phyloP scores from a whole-genome alignment of 192 early-diverging fungal species.

The Podila clonocystis region DNA sequence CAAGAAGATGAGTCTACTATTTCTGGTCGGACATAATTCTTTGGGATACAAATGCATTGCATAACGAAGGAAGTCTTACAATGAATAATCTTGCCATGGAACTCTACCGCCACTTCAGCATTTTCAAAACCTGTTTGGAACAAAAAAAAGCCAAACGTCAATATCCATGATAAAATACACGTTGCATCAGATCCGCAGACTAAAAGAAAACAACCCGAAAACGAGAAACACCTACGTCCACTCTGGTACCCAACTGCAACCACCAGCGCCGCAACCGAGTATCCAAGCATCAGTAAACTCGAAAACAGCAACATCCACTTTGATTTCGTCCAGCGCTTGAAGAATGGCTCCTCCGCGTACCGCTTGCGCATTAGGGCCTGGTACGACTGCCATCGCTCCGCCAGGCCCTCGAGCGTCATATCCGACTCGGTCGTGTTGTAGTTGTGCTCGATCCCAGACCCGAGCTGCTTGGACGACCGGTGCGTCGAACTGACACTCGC shows the following conservation, averaged over 20 bases:
- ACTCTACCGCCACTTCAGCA: slow-evolving; percentile 20
- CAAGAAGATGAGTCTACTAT: not conserved
- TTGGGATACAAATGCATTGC: too few species aligned
- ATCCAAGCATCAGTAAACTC: not conserved
- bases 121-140: slow-evolving; percentile 18
- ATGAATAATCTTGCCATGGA: slow-evolving; percentile 33
- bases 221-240: slow-evolving; percentile 5
- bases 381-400: slow-evolving; percentile 19
- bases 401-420: slow-evolving; percentile 15
- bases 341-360: slow-evolving; percentile 14
- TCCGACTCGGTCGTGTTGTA: slow-evolving; percentile 21
- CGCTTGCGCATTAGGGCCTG: slow-evolving; percentile 14
- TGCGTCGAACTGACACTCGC: not conserved
- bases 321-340: slow-evolving; percentile 12
- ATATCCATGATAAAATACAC: not conserved
- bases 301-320: slow-evolving; percentile 27
- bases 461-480: not conserved
- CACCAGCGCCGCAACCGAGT: slow-evolving; percentile 3
- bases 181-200: too few species aligned
- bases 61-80: slow-evolving; percentile 4
- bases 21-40: too few species aligned
- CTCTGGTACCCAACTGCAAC: slow-evolving; percentile 8
- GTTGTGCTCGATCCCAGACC: not conserved
- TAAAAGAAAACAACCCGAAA: not conserved
- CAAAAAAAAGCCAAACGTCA: not conserved